A percentile compares a stretch with the other conserved stretches of the same genome.
Conservation (phyloP, 768 basidiomycete genomes). For the Amanita exitialis region DNA sequence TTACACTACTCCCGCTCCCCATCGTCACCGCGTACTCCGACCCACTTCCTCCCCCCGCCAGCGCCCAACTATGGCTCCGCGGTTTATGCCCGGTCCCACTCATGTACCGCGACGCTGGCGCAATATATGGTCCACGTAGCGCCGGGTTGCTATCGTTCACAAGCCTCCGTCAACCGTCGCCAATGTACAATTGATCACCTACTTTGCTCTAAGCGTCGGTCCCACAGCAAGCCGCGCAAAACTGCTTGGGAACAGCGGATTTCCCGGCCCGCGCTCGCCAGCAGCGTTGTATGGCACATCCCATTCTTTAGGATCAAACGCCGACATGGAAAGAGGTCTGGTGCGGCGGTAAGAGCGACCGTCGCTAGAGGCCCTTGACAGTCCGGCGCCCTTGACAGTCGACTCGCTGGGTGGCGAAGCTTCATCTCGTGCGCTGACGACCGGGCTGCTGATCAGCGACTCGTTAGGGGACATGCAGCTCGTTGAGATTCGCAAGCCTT, state of each 20-base stretch:
- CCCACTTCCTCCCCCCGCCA: not conserved
- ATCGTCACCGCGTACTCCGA: no score
- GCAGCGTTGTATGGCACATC: constrained; percentile 34
- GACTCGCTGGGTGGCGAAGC: not conserved
- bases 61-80: not conserved
- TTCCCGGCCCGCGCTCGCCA: constrained; percentile 60
- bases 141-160: not conserved
- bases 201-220: constrained; percentile 53
- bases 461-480: constrained; percentile 20
- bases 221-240: constrained; percentile 59
- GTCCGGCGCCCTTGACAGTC: not conserved
- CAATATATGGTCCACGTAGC: not conserved
- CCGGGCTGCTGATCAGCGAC: constrained; percentile 14
- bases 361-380: not conserved
- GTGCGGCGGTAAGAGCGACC: constrained; percentile 2
- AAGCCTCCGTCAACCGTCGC: not conserved
- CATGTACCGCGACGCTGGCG: not conserved
- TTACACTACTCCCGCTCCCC: not conserved
- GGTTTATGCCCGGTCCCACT: not conserved
- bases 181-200: constrained; percentile 7
- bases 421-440: constrained; percentile 9
- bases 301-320: constrained; percentile 1
- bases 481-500: constrained; percentile 49
- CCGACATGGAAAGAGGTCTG: constrained; percentile 1
- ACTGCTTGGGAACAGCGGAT: constrained; percentile 75